Conservation (phyloP, 495 filamentous ascomycete species). For the Letharia columbiana region DNA sequence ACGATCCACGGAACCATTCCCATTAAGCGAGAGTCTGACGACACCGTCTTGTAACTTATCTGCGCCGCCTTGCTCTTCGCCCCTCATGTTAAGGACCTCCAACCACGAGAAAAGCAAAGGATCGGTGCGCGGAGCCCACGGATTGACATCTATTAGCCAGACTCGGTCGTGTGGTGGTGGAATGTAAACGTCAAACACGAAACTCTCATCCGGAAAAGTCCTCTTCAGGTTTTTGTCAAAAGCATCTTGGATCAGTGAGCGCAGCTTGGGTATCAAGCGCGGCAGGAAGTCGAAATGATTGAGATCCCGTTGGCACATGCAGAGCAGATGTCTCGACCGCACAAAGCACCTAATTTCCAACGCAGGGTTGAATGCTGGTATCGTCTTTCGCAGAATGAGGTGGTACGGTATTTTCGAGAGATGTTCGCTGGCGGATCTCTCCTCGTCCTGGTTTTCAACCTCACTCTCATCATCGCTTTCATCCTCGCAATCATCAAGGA, state of each 20-base stretch:
- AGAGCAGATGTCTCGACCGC: conserved; percentile 64
- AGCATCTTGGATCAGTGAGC: conserved; percentile 55
- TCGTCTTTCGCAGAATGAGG: conserved; percentile 76
- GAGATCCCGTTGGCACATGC: conserved; percentile 79
- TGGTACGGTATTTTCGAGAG: conserved; percentile 44
- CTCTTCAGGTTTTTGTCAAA: conserved; percentile 63
- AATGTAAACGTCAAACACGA: conserved; percentile 84
- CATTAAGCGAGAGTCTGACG: conserved; percentile 36
- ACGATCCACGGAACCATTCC: conserved; percentile 19
- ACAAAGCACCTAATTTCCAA: conserved; percentile 96
- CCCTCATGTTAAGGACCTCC: conserved; percentile 65
- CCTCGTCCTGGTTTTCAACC: conserved; percentile 8
- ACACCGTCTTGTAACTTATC: conserved; percentile 30
- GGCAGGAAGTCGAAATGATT: conserved; percentile 83
- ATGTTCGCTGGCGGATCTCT: not conserved
- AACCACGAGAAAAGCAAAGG: conserved; percentile 83
- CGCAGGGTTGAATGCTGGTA: conserved; percentile 70
- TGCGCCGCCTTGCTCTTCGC: conserved; percentile 32
- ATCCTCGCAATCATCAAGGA: conserved; percentile 69
- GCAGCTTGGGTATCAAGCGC: conserved; percentile 52
- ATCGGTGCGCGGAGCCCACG: conserved; percentile 88
- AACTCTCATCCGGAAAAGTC: conserved; percentile 74
- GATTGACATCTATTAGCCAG: conserved; percentile 88
- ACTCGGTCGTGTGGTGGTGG: conserved; percentile 69
- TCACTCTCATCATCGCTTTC: conserved; percentile 25